Evolutionary conservation across 805 yeast species (phyloP).

Genomic region (Saccharomyces jurei): DNA sequence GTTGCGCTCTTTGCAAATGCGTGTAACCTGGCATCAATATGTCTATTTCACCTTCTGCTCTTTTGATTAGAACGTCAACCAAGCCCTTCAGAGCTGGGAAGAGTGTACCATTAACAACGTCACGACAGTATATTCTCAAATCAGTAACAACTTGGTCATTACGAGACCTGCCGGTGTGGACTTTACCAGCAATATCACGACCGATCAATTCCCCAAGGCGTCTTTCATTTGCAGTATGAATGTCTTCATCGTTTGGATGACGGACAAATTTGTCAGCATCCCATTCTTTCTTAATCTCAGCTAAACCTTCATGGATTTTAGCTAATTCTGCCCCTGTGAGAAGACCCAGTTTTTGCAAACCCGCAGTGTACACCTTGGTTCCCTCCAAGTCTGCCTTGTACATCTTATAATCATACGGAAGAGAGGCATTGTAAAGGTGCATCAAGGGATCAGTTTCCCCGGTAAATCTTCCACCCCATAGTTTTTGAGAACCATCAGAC

Average conservation of each 20-base stretch:
- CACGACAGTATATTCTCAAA: conserved; percentile 89
- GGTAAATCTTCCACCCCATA: conserved; percentile 98
- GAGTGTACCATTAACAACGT: conserved; percentile 52
- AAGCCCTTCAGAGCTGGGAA: conserved; percentile 49
- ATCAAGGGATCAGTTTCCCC: conserved; percentile 95
- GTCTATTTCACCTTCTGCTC: conserved; percentile 83
- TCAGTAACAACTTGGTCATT: conserved; percentile 99
- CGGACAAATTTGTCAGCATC: conserved; percentile 45
- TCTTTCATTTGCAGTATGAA: conserved; percentile 98
- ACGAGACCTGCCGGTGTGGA: conserved; percentile 98
- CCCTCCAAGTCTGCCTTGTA: conserved; percentile 90
- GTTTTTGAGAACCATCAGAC: conserved; percentile 43
- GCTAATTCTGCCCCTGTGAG: conserved; percentile 62
- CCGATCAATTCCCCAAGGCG: conserved; percentile 95
- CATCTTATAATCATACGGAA: conserved; percentile 94
- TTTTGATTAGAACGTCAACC: conserved; percentile 54
- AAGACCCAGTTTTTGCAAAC: conserved; percentile 70
- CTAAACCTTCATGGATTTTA: conserved; percentile 80
- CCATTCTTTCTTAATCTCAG: conserved; percentile 75
- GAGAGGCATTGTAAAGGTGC: conserved; percentile 94
- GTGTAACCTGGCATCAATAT: conserved; percentile 98
- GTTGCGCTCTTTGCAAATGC: conserved; percentile 97
- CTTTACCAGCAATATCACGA: conserved; percentile 88
- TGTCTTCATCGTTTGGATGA: conserved; percentile 71
- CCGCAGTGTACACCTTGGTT: conserved; percentile 86